phyloP scores from a whole-genome alignment of 2,329 filamentous ascomycete species.

The Kalmusia sp. region DNA sequence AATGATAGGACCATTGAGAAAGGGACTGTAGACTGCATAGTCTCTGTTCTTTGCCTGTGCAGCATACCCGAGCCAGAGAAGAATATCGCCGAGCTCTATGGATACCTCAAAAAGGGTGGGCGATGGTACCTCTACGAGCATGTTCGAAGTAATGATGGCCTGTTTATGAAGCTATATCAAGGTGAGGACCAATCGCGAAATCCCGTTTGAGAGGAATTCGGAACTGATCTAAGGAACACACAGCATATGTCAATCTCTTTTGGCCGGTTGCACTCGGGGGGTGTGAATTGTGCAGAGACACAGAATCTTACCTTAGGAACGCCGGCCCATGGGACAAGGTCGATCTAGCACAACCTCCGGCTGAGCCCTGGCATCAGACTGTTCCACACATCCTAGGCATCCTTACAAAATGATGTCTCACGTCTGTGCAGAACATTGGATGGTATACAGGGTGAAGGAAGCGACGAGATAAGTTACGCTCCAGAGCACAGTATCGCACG shows the following conservation, averaged over 20 bases:
- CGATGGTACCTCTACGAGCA: constrained; percentile 28
- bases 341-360: constrained; percentile 20
- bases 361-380: constrained; percentile 19
- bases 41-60: constrained; percentile 23
- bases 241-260: constrained; percentile 23
- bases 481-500: too few species aligned
- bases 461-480: too few species aligned
- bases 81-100: constrained; percentile 21
- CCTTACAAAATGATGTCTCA: constrained; percentile 21
- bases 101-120: constrained; percentile 23
- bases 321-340: constrained; percentile 23
- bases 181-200: constrained; percentile 11
- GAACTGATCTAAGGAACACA: neutral
- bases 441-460: too few species aligned
- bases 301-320: constrained; percentile 14
- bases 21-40: constrained; percentile 24
- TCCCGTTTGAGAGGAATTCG: neutral
- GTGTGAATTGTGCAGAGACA: constrained; percentile 25
- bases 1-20: constrained; percentile 12
- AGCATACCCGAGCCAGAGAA: constrained; percentile 26
- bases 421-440: too few species aligned
- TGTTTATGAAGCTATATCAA: constrained; percentile 25
- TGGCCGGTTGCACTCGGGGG: constrained; percentile 23
- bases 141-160: constrained; percentile 12
- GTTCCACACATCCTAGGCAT: constrained; percentile 23